phyloP scores from a whole-genome alignment of 768 basidiomycete genomes.

The Phaeotremella skinneri region DNA sequence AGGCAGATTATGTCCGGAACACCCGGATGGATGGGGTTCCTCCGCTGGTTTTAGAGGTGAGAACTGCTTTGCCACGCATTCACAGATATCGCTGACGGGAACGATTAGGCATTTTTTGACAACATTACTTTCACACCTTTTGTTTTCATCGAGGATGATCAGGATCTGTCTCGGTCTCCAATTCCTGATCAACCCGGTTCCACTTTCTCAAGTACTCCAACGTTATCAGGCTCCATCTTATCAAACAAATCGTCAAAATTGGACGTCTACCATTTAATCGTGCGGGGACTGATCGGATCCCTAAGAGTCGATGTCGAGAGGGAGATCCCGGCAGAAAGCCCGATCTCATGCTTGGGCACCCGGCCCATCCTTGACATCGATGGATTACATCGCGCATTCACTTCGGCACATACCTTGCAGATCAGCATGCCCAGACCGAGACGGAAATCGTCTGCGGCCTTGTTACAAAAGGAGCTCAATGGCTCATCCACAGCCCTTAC shows the following conservation, averaged over 20 bases:
- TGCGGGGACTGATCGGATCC: slow-evolving; percentile 15
- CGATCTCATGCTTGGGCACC: slow-evolving; percentile 51
- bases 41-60: slow-evolving; percentile 79
- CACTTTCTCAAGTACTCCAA: not conserved
- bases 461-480: not conserved
- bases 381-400: slow-evolving; percentile 43
- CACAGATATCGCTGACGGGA: not conserved
- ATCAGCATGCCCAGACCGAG: slow-evolving; percentile 21
- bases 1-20: slow-evolving; percentile 89
- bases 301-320: slow-evolving; percentile 44
- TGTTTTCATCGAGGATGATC: slow-evolving; percentile 88
- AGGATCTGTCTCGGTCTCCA: slow-evolving; percentile 59
- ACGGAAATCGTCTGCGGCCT: slow-evolving; percentile 12
- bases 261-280: slow-evolving; percentile 87
- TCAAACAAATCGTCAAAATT: slow-evolving; percentile 54
- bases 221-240: not conserved
- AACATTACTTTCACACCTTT: slow-evolving; percentile 95
- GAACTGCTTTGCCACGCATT: slow-evolving; percentile 34
- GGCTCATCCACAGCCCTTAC: not conserved
- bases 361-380: slow-evolving; percentile 47
- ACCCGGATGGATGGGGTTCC: slow-evolving; percentile 80
- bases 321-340: slow-evolving; percentile 44
- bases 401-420: slow-evolving; percentile 39
- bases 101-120: slow-evolving; percentile 81
- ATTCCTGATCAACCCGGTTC: slow-evolving; percentile 51